Percentiles rank a stretch among this genome's conserved stretches.
These are phyloP conservation scores for Cladosporium sp. DNA, from an alignment of 2,329 filamentous ascomycete genomes.

Conservation along the genomic window DNA sequence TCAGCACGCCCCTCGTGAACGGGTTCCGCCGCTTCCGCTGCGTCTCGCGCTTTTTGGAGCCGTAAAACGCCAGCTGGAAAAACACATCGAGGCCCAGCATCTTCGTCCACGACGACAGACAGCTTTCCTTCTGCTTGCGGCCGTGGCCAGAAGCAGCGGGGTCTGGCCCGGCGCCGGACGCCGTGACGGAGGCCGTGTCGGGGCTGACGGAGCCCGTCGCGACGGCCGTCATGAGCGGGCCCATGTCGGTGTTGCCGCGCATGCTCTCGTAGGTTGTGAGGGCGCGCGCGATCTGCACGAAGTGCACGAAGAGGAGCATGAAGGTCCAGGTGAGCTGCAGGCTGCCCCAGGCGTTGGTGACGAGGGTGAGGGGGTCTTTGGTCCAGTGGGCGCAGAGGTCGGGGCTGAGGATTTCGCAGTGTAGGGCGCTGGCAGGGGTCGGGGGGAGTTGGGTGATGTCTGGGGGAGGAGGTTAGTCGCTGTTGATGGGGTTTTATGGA, in stretches of 20 bases:
- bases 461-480: constrained; percentile 6
- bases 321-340: constrained; percentile 90
- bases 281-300: constrained; percentile 84
- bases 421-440: constrained; percentile 34
- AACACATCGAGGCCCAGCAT: constrained; percentile 90
- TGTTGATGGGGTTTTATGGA: constrained; percentile 33
- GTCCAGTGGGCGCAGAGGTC: constrained; percentile 69
- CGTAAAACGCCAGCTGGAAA: constrained; percentile 72
- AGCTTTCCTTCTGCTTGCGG: constrained; percentile 53
- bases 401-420: constrained; percentile 71
- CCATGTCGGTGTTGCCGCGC: constrained; percentile 60
- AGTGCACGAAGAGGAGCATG: constrained; percentile 94
- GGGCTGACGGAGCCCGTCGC: constrained; percentile 60
- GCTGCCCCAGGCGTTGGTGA: constrained; percentile 70
- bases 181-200: constrained; percentile 65
- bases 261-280: constrained; percentile 98
- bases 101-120: constrained; percentile 72
- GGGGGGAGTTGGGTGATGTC: constrained; percentile 42
- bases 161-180: constrained; percentile 59
- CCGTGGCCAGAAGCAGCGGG: constrained; percentile 36
- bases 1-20: constrained; percentile 73
- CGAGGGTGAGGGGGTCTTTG: constrained; percentile 75
- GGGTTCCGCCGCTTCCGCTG: constrained; percentile 58
- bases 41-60: constrained; percentile 39
- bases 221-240: constrained; percentile 65